Evolutionary conservation across 768 basidiomycete species (phyloP).

Genomic region (Collybiopsis luxurians): DNA sequence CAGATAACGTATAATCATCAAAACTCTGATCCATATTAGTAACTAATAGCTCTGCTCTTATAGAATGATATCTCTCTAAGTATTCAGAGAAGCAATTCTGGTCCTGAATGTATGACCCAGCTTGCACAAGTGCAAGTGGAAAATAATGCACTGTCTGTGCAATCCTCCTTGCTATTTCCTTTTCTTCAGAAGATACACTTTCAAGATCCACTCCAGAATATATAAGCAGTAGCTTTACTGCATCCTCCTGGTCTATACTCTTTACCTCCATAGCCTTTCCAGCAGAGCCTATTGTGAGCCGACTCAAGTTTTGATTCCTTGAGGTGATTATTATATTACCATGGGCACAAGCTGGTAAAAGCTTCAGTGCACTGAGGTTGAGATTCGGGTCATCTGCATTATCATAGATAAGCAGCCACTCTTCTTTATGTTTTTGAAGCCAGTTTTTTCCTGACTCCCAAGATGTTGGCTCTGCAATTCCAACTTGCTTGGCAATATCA

Average conservation of each 20-base stretch:
- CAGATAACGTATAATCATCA: background rate
- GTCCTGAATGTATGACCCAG: background rate
- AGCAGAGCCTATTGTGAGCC: background rate
- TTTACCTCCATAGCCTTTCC: background rate
- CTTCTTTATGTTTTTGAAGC: background rate
- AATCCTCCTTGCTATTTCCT: background rate
- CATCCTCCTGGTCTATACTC: background rate
- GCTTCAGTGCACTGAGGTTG: background rate
- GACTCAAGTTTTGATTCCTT: background rate
- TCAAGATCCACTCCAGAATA: background rate
- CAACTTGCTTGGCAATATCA: background rate
- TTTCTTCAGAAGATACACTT: background rate
- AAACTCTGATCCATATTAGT: background rate
- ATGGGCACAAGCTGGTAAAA: conserved; percentile 1
- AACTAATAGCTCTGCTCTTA: background rate
- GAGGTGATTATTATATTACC: conserved; percentile 8
- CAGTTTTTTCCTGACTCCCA: background rate
- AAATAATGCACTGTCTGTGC: background rate
- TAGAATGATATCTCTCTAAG: background rate
- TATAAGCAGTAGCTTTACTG: background rate
- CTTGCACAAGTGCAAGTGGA: background rate
- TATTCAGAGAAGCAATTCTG: background rate
- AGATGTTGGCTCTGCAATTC: background rate
- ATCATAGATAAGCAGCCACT: too few species aligned
- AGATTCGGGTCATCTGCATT: conserved; percentile 5